A percentile compares a stretch with the other conserved stretches of the same genome.
These are phyloP conservation scores for Avena sativa DNA, from an alignment of 176 grass and related monocot species.

Conservation along the genomic window DNA sequence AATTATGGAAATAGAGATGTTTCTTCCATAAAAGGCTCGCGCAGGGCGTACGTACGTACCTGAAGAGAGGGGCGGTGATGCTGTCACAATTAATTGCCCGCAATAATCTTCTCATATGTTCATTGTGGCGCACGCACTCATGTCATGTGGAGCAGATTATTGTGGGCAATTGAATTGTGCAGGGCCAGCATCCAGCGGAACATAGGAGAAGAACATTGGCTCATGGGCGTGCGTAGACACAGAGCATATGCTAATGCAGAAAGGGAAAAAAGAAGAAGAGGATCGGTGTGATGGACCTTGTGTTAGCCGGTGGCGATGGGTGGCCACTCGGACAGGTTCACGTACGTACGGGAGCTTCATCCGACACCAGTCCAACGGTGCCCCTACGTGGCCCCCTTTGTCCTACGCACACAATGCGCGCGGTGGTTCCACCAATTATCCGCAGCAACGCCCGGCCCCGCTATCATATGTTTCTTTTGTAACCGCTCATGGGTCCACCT, in stretches of 20 bases:
- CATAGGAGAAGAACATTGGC: slow-evolving; percentile 36
- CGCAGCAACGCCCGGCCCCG: slow-evolving; percentile 25
- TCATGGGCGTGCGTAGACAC: not conserved
- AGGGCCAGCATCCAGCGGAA: slow-evolving; percentile 8
- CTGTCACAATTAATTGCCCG: not conserved
- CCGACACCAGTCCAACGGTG: slow-evolving; percentile 8
- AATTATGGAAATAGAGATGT: not conserved
- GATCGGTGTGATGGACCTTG: slow-evolving; percentile 5
- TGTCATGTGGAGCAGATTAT: slow-evolving; percentile 16
- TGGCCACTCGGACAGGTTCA: too few species aligned
- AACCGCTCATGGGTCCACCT: not conserved
- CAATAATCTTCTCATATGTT: not conserved
- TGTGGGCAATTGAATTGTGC: not conserved
- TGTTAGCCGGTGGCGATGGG: too few species aligned
- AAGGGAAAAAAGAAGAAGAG: not conserved
- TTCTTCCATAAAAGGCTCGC: not conserved
- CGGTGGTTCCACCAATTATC: slow-evolving; percentile 44
- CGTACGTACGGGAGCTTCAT: not conserved
- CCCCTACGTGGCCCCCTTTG: slow-evolving; percentile 18
- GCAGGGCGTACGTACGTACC: too few species aligned
- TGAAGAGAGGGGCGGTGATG: not conserved
- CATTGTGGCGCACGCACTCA: not conserved
- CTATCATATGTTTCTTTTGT: slow-evolving; percentile 25
- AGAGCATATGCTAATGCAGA: not conserved
- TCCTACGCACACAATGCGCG: slow-evolving; percentile 29